Evolutionary conservation across 805 yeast species (phyloP).

Genomic region (Ogataea neopini): DNA sequence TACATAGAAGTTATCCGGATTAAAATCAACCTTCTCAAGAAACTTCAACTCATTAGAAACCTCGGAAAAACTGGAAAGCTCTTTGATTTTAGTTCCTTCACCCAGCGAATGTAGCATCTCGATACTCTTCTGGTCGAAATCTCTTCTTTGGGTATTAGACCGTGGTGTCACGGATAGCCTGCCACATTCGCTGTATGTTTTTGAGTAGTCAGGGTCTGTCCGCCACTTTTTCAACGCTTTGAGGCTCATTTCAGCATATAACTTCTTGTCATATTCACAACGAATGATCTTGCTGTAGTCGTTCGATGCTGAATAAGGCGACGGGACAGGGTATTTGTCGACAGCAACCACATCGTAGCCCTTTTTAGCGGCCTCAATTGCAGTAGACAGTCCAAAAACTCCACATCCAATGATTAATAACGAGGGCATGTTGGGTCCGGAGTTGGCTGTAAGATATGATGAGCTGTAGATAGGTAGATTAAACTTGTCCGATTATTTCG

Average conservation of each 20-base stretch:
- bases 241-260: slow-evolving; percentile 43
- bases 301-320: slow-evolving; percentile 47
- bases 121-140: slow-evolving; percentile 42
- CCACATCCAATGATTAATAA: slow-evolving; percentile 41
- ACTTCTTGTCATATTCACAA: slow-evolving; percentile 44
- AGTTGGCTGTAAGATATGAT: background rate
- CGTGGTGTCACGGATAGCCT: slow-evolving; percentile 41
- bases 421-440: slow-evolving; percentile 9
- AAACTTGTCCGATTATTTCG: too few relatives aligned
- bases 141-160: slow-evolving; percentile 33
- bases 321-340: slow-evolving; percentile 45
- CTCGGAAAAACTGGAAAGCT: slow-evolving; percentile 31
- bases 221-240: slow-evolving; percentile 47
- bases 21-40: slow-evolving; percentile 18
- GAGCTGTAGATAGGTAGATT: background rate
- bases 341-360: slow-evolving; percentile 38
- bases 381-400: slow-evolving; percentile 48
- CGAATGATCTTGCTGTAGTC: slow-evolving; percentile 52
- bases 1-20: slow-evolving; percentile 17
- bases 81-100: slow-evolving; percentile 32
- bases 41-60: slow-evolving; percentile 27
- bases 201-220: slow-evolving; percentile 35
- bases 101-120: slow-evolving; percentile 34
- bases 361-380: slow-evolving; percentile 37
- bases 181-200: slow-evolving; percentile 42